These are phyloP conservation scores for Dactylellina drechsleri DNA, from an alignment of 2,329 filamentous ascomycete genomes.

Conservation along the genomic window DNA sequence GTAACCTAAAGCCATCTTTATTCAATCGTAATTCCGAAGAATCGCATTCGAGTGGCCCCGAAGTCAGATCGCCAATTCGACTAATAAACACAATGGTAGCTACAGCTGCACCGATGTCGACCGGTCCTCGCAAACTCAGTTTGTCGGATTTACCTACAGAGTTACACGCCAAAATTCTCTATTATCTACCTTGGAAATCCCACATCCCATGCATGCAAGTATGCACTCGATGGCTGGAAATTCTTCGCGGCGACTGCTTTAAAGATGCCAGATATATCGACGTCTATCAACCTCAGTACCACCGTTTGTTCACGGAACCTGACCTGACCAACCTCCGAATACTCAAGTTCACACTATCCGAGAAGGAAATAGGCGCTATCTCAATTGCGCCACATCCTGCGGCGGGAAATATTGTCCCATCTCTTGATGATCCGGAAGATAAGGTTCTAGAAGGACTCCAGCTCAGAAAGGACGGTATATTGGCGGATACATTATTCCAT, in stretches of 20 bases:
- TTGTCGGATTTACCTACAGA: slow-evolving; percentile 10
- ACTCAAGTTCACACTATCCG: slow-evolving; percentile 17
- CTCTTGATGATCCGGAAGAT: neutral
- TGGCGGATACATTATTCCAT: slow-evolving; percentile 14
- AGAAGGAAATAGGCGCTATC: neutral
- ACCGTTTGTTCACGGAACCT: neutral
- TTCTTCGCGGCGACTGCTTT: neutral
- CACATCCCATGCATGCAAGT: slow-evolving; percentile 41
- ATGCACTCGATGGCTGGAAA: slow-evolving; percentile 14
- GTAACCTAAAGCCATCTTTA: no score
- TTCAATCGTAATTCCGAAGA: no score
- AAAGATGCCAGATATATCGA: slow-evolving; percentile 16
- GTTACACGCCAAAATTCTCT: slow-evolving; percentile 21
- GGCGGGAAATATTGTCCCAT: neutral
- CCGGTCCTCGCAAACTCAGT: neutral
- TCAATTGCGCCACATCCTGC: neutral
- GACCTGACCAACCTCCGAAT: neutral
- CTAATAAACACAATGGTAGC: no score
- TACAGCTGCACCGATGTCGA: no score
- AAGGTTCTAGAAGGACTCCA: neutral
- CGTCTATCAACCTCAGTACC: neutral
- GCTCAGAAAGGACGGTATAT: slow-evolving; percentile 7
- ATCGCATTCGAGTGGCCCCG: no score
- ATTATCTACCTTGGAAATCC: slow-evolving; percentile 16
- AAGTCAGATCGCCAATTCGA: no score